Base-by-base conservation (phyloP, 371 early-diverging fungal species). In the Actinomucor elegans region DNA sequence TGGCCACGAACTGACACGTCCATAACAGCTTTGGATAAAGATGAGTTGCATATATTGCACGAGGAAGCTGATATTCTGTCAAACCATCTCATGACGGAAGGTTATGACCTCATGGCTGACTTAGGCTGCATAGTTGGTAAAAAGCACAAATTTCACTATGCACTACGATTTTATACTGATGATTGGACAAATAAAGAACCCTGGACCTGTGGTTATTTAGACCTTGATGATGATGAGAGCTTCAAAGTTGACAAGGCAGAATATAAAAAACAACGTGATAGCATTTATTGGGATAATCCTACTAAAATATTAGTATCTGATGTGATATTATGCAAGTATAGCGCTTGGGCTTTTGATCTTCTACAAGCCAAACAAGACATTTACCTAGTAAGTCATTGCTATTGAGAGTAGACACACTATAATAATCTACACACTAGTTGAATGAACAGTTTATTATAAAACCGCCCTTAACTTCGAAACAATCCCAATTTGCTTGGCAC, bases 371-470 rank as follows among this genome's bases (percentile, higher is more conserved):
- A n/a, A n/a, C n/a, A n/a, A n/a, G n/a, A n/a, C n/a, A n/a, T n/a
- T n/a, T n/a, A n/a, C n/a, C n/a, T n/a, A n/a, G n/a, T n/a, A n/a
- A n/a, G n/a, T n/a, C n/a, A n/a, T n/a, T n/a, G n/a, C n/a, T n/a
- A n/a, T n/a, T n/a, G n/a, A n/a, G n/a, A n/a, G n/a, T n/a, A n/a
- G n/a, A n/a, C n/a, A n/a, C n/a, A n/a, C n/a, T n/a, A n/a, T 20
- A 26, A 47, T 6, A 6, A 28, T 12, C 15, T 41, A 18, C 40
- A 49, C 42, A 21, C 4, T 48, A 77, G 68, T 51, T 83, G 41
- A 84, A 84, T 57, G 85, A 84, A 47, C 85, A 84, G 45, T 84
- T 73, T 60, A 83, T 84, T 26, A 67, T 83, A 24, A 84, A 84
- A 58, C 85, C 83, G 14, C 85, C 85, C 4, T 44, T 35, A 11